Evolutionary conservation across 1,139 yeast species (phyloP).

Genomic region (Martiniozyma asiatica): DNA sequence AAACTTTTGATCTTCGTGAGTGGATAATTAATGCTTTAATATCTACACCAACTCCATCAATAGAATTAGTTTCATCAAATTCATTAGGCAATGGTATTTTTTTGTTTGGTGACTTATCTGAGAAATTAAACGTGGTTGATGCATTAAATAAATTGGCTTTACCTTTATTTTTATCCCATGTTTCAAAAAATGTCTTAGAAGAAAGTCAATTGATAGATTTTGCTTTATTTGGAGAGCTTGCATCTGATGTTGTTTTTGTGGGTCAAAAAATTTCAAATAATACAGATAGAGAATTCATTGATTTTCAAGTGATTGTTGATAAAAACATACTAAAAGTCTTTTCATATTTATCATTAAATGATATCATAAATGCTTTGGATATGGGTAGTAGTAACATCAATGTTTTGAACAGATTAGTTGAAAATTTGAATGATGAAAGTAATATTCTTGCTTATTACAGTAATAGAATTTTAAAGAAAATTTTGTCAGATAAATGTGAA

Average conservation of each 20-base stretch:
- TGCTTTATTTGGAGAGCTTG: conserved; percentile 26
- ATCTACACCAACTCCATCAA: conserved; percentile 1
- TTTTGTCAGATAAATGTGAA: conserved; percentile 18
- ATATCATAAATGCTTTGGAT: neutral
- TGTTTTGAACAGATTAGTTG: no score
- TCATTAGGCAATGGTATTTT: conserved; percentile 1
- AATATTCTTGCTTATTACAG: conserved; percentile 14
- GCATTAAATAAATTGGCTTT: conserved; percentile 2
- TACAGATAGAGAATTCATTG: conserved; percentile 5
- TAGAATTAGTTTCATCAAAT: neutral
- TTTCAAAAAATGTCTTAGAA: no score
- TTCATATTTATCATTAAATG: neutral
- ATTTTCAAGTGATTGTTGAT: conserved; percentile 4
- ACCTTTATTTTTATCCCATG: no score
- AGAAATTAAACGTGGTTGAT: neutral
- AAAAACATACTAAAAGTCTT: neutral
- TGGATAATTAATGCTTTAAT: no score
- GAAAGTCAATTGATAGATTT: no score
- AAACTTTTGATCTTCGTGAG: no score
- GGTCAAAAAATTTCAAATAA: conserved; percentile 1
- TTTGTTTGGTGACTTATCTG: conserved; percentile 1
- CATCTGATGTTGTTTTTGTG: conserved; percentile 25
- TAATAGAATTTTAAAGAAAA: conserved; percentile 14
- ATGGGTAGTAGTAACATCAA: no score
- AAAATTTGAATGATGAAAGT: neutral